These are phyloP conservation scores for Mucor mucedo DNA, from an alignment of 371 early-diverging fungal species.

Conservation along the genomic window DNA sequence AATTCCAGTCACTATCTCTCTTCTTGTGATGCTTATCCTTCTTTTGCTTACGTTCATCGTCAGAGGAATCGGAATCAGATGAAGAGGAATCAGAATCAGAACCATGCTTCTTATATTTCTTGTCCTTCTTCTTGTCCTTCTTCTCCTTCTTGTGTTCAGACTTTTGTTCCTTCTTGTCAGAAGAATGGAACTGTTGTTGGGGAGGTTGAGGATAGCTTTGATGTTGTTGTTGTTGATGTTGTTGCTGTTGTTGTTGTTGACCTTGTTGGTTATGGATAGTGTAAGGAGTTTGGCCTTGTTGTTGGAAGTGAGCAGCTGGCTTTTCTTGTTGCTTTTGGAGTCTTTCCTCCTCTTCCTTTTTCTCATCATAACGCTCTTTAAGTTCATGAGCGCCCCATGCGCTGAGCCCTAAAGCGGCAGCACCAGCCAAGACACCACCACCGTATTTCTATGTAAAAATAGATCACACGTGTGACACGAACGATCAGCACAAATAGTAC, in stretches of 20 bases:
- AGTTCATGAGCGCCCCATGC: conserved; percentile 39
- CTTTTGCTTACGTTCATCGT: conserved; percentile 19
- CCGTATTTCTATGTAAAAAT: conserved; percentile 31
- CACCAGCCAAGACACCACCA: conserved; percentile 32
- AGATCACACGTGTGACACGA: conserved; percentile 3
- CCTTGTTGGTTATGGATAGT: conserved; percentile 23
- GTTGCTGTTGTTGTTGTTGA: conserved; percentile 7
- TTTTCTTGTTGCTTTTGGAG: conserved; percentile 13
- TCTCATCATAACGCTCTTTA: conserved; percentile 32
- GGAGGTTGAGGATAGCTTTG: neutral
- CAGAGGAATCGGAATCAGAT: conserved; percentile 24
- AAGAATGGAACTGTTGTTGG: conserved; percentile 11
- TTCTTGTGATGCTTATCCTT: conserved; percentile 22
- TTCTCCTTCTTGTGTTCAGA: conserved; percentile 14
- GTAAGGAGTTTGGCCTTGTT: conserved; percentile 17
- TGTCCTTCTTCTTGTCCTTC: conserved; percentile 20
- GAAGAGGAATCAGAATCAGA: conserved; percentile 16
- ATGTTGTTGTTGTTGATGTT: neutral
- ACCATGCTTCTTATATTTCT: conserved; percentile 16
- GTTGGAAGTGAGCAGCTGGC: conserved; percentile 8
- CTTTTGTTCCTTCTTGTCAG: conserved; percentile 8
- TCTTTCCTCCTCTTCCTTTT: conserved; percentile 25
- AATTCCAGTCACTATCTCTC: conserved; percentile 20
- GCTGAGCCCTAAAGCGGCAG: conserved; percentile 29
- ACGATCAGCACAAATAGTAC: neutral